Evolutionary conservation across 495 filamentous ascomycete genomes (phyloP).

Genomic region (Tuber melanosporum): DNA sequence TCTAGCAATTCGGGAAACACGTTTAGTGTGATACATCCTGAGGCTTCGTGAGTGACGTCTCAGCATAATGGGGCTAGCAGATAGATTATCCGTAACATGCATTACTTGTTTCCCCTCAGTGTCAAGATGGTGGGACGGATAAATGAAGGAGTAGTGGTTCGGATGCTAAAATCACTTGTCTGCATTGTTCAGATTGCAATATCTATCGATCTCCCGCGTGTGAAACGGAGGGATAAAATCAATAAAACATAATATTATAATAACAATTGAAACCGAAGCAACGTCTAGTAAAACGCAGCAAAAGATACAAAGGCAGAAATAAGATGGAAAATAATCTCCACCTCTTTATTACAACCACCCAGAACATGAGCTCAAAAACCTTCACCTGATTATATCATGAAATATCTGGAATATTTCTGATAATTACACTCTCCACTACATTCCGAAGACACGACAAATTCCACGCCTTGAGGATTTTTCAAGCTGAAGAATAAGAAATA

Average conservation of each 20-base stretch:
- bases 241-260: too few relatives aligned
- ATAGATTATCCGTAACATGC: too few relatives aligned
- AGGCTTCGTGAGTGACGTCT: too few relatives aligned
- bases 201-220: not conserved
- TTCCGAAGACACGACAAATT: not conserved
- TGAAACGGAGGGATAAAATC: too few relatives aligned
- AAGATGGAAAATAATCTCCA: not conserved
- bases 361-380: not conserved
- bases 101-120: too few relatives aligned
- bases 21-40: too few relatives aligned
- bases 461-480: not conserved
- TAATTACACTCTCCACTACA: too few relatives aligned
- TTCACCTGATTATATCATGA: not conserved
- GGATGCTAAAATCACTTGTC: not conserved
- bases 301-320: not conserved
- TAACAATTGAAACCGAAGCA: too few relatives aligned
- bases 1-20: too few relatives aligned
- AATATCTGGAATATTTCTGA: not conserved
- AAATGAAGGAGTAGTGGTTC: not conserved
- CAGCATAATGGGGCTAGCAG: too few relatives aligned
- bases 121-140: not conserved
- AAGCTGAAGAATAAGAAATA: not conserved
- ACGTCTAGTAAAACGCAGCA: too few relatives aligned
- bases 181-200: not conserved
- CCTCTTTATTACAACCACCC: not conserved